phyloP scores from a whole-genome alignment of 805 yeast genomes.

The Kodamaea restingae region DNA sequence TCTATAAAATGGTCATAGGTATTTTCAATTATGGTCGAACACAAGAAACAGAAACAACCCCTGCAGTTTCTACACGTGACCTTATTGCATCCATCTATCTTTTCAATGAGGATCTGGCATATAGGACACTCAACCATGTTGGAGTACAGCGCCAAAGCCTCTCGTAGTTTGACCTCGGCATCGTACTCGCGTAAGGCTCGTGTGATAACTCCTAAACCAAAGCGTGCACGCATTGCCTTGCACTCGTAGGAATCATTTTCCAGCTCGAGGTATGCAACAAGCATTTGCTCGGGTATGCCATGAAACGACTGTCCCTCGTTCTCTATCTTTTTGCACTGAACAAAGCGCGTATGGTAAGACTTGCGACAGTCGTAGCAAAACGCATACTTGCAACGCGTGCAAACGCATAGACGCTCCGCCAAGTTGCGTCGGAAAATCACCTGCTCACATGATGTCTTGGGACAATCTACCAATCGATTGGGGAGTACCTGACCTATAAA shows the following conservation, averaged over 20 bases:
- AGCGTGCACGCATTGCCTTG: slow-evolving; percentile 32
- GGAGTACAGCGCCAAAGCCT: slow-evolving; percentile 38
- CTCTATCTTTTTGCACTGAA: slow-evolving; percentile 36
- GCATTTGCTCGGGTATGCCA: slow-evolving; percentile 16
- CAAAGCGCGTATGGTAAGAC: slow-evolving; percentile 58
- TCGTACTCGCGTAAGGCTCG: slow-evolving; percentile 42
- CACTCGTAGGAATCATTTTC: slow-evolving; percentile 2
- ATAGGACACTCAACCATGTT: slow-evolving; percentile 41
- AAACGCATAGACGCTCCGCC: slow-evolving; percentile 45
- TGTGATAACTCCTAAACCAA: slow-evolving; percentile 43
- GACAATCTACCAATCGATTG: slow-evolving; percentile 47
- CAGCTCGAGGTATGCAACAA: slow-evolving; percentile 1
- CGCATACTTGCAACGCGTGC: slow-evolving; percentile 47
- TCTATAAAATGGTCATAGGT: slow-evolving; percentile 53
- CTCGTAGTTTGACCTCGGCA: slow-evolving; percentile 46
- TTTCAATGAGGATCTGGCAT: slow-evolving; percentile 47
- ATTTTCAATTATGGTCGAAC: slow-evolving; percentile 43
- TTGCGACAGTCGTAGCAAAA: slow-evolving; percentile 55
- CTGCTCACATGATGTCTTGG: slow-evolving; percentile 40
- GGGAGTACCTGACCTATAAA: slow-evolving; percentile 45
- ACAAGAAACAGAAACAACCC: slow-evolving; percentile 50
- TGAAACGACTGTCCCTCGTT: slow-evolving; percentile 16
- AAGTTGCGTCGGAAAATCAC: slow-evolving; percentile 47
- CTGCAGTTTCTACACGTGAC: slow-evolving; percentile 53
- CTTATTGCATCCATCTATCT: slow-evolving; percentile 62